Evolutionary conservation across 2,329 filamentous ascomycete genomes (phyloP).

Genomic region (Fusarium ambrosium): DNA sequence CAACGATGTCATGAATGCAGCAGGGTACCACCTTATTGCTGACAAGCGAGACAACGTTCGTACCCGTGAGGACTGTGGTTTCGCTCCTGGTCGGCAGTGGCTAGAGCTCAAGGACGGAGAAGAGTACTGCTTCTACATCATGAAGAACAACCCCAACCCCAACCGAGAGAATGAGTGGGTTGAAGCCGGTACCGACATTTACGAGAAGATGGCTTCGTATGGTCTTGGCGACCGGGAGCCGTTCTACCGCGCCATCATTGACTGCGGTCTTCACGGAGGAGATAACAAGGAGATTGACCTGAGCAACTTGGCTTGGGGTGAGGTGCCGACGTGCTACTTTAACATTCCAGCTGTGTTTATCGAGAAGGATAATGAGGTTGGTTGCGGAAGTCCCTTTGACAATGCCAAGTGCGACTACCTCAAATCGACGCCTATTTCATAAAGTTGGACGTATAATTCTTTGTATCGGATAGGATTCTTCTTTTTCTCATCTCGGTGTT

Average conservation of each 20-base stretch:
- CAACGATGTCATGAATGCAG: conserved; percentile 39
- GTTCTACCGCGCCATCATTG: conserved; percentile 25
- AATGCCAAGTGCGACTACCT: conserved; percentile 4
- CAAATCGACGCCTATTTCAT: conserved; percentile 17
- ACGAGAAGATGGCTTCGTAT: conserved; percentile 33
- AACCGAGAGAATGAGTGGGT: not conserved
- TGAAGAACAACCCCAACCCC: conserved; percentile 1
- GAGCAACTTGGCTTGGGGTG: conserved; percentile 1
- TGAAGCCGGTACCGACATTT: conserved; percentile 18
- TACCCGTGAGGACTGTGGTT: conserved; percentile 25
- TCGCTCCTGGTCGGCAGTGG: conserved; percentile 30
- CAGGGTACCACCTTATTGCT: conserved; percentile 20
- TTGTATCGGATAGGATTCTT: not conserved
- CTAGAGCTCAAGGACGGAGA: conserved; percentile 19
- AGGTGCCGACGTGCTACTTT: conserved; percentile 29
- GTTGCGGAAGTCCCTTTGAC: conserved; percentile 1
- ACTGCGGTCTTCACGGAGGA: conserved; percentile 16
- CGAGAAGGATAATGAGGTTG: conserved; percentile 14
- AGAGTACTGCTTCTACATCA: conserved; percentile 38
- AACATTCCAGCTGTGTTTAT: conserved; percentile 24
- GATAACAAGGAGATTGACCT: not conserved
- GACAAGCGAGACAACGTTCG: conserved; percentile 17
- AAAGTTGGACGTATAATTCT: not conserved
- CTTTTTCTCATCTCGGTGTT: not conserved
- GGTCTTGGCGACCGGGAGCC: conserved; percentile 19